Evolutionary conservation across 2,329 filamentous ascomycete species (phyloP).

Genomic region (Colletotrichum karsti): DNA sequence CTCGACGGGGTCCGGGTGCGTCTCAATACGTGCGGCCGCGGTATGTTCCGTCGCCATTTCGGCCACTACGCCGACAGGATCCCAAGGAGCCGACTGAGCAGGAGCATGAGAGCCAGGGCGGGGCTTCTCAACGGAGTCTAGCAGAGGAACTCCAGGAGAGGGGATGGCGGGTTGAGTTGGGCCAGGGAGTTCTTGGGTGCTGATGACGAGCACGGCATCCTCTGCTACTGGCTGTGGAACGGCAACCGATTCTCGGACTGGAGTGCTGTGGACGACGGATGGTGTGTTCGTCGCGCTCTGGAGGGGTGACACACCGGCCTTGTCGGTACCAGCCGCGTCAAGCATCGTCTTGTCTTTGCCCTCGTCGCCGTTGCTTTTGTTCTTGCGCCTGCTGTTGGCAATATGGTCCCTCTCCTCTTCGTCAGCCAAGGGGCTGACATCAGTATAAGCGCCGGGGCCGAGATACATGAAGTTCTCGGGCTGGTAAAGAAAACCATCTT

Average conservation of each 20-base stretch:
- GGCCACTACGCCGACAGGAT: slow-evolving; percentile 54
- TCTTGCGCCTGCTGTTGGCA: background rate
- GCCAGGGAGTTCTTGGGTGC: background rate
- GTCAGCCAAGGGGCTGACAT: slow-evolving; percentile 52
- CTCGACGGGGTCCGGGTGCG: slow-evolving; percentile 54
- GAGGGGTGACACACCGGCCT: slow-evolving; percentile 33
- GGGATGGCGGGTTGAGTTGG: background rate
- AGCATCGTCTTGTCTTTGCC: background rate
- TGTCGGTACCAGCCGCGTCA: background rate
- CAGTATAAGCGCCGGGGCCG: slow-evolving; percentile 54
- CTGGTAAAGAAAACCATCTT: slow-evolving; percentile 53
- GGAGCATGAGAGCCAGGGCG: slow-evolving; percentile 40
- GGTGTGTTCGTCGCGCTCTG: slow-evolving; percentile 37
- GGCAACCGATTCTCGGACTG: slow-evolving; percentile 15
- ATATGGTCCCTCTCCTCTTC: slow-evolving; percentile 42
- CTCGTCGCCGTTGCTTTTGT: background rate
- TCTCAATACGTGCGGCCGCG: slow-evolving; percentile 48
- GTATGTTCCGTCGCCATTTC: slow-evolving; percentile 58
- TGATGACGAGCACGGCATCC: background rate
- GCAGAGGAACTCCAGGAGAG: slow-evolving; percentile 36
- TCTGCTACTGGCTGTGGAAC: background rate
- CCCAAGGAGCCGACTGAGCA: slow-evolving; percentile 33
- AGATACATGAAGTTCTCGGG: slow-evolving; percentile 63
- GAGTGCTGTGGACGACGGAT: slow-evolving; percentile 32
- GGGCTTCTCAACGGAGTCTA: slow-evolving; percentile 43